phyloP scores from a whole-genome alignment of 1,284 basidiomycete species.

The Puccinia novopanici region DNA sequence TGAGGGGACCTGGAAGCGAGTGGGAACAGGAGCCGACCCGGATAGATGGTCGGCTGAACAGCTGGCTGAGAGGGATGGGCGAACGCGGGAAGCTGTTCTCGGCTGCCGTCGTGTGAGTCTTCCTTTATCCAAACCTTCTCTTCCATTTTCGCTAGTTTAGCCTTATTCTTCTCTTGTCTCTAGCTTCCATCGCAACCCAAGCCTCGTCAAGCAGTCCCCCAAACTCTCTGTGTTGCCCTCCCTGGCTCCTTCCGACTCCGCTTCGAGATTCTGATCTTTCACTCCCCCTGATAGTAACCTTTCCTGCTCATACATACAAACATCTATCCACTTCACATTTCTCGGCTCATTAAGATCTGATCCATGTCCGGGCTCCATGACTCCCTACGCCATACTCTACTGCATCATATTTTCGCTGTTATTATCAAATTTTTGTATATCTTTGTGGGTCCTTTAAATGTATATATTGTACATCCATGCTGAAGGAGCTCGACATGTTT shows the following conservation, averaged over 20 bases:
- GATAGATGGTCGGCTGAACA: background rate
- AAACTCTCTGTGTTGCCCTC: background rate
- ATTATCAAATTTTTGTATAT: too few relatives aligned
- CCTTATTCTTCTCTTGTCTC: too few relatives aligned
- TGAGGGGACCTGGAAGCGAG: background rate
- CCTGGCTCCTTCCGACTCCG: constrained; percentile 7
- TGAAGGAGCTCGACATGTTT: too few relatives aligned
- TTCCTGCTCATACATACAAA: too few relatives aligned
- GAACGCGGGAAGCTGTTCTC: background rate
- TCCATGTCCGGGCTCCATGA: too few relatives aligned
- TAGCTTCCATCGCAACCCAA: background rate
- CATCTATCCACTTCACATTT: too few relatives aligned
- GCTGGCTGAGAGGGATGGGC: constrained; percentile 5
- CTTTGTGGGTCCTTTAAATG: too few relatives aligned
- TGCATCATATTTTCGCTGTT: too few relatives aligned
- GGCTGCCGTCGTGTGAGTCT: background rate
- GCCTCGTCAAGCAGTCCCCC: background rate
- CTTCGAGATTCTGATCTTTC: background rate
- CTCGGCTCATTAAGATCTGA: too few relatives aligned
- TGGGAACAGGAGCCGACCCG: background rate
- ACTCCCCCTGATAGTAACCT: too few relatives aligned
- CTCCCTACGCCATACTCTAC: too few relatives aligned
- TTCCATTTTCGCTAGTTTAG: background rate
- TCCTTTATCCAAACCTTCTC: background rate
- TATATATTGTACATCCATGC: too few relatives aligned